phyloP scores from a whole-genome alignment of 176 grass and related monocot species.

The Alloteropsis semialata region DNA sequence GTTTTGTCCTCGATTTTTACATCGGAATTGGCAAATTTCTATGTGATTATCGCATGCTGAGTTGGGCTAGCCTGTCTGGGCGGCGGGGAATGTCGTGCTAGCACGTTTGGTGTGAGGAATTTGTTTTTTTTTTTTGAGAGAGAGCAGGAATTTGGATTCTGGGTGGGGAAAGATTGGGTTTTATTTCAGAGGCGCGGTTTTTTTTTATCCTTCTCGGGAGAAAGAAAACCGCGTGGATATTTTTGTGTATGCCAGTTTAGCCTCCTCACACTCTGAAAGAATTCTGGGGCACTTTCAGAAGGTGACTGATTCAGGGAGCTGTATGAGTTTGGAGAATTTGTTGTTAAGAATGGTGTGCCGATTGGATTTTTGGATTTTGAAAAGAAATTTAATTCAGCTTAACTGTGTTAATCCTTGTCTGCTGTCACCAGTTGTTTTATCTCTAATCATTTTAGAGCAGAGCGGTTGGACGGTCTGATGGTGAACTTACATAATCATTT shows the following conservation, averaged over 20 bases:
- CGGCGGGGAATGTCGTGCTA: background rate
- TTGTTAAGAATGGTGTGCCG: background rate
- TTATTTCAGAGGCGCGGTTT: background rate
- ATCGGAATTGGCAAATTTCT: background rate
- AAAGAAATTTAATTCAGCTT: background rate
- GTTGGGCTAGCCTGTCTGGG: background rate
- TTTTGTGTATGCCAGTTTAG: background rate
- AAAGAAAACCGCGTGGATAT: background rate
- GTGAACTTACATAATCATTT: background rate
- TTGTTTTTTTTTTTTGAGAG: background rate
- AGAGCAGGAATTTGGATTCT: background rate
- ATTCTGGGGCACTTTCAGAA: background rate
- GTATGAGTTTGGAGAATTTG: background rate
- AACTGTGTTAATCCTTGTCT: background rate
- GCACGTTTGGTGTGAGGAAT: constrained; percentile 19
- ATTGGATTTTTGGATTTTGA: background rate
- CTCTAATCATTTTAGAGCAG: background rate
- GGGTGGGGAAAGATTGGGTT: background rate
- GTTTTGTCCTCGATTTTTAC: background rate
- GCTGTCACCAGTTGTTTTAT: background rate
- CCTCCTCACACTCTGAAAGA: background rate
- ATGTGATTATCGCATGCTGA: background rate
- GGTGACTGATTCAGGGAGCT: background rate
- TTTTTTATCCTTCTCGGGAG: background rate
- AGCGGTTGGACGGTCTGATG: background rate